These are phyloP conservation scores for Sideroxylon spinosum DNA, from an alignment of 179 eudicot species.

Conservation along the genomic window DNA sequence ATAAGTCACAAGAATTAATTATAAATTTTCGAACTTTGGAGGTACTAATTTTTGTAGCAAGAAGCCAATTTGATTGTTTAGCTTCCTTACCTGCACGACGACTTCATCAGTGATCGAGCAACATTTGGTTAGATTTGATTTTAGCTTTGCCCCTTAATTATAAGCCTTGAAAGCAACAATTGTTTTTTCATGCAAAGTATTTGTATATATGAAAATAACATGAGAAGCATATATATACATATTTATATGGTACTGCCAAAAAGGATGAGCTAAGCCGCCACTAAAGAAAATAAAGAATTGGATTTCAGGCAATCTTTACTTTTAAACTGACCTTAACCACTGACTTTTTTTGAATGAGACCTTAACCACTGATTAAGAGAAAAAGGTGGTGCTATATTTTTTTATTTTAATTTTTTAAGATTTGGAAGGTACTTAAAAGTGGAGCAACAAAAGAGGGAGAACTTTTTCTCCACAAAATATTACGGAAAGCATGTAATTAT, in stretches of 20 bases:
- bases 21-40: too few species aligned
- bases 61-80: slow-evolving; percentile 1
- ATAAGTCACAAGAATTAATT: neutral
- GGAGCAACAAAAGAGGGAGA: slow-evolving; percentile 14
- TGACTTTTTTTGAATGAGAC: too few species aligned
- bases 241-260: neutral
- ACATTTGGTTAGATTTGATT: neutral
- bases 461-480: slow-evolving; percentile 15
- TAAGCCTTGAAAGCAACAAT: slow-evolving; percentile 9
- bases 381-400: slow-evolving; percentile 1
- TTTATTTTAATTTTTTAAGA: neutral
- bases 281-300: slow-evolving; percentile 11
- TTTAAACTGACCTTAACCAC: slow-evolving; percentile 29
- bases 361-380: slow-evolving; percentile 31
- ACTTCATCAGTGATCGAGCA: neutral
- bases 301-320: slow-evolving; percentile 20
- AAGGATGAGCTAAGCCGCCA: slow-evolving; percentile 26
- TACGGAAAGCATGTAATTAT: slow-evolving; percentile 13
- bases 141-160: slow-evolving; percentile 1
- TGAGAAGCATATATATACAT: neutral
- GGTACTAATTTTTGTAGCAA: neutral
- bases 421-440: neutral
- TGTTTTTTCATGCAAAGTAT: neutral
- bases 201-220: neutral
- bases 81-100: neutral